Base-by-base conservation (phyloP, 768 basidiomycete species). In the Tulasnella sp. region DNA sequence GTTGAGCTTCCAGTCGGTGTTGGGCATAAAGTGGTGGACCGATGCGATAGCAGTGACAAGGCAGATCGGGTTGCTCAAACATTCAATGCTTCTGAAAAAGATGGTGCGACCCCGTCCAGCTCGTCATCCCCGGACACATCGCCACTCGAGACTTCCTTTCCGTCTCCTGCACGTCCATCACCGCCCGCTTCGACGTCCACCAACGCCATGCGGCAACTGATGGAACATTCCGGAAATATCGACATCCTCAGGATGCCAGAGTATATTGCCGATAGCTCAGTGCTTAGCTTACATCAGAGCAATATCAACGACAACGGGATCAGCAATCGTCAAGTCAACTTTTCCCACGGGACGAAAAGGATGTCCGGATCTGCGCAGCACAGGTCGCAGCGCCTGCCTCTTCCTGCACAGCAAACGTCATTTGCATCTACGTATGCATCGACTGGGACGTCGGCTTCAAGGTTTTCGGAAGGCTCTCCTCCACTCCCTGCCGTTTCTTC, bases 151-250 rank as follows among this genome's bases (percentile, higher is more conserved):
- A 80, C 45, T 82, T 91, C 30, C 82, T 92, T 60, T 86, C 77
- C 10, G 88, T 86, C 0, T 92, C 91, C 5, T 92, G 94, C 69
- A 87, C 83, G 1, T 76, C 93, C 27, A 93, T 92, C 17, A 87
- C 95, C 65, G 85, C 94, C 11, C 92, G 91, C 30, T 68, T 92
- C 92, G 17, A 91, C 95, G 15, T 27, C 44, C 8, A 26, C 47
- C 11, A 23, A 47, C 17, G 59, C 59, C 21, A 51, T 60, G 50
- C 11, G 24, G 17, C 41, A 23, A n/a, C 19, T 60, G 34, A 60
- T 60, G 59, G 59, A 60, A 53, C 59, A 60, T 21, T 51, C 50
- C 21, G 59, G 59, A 4, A 29, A 52, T 38, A 53, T 60, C 24
- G 59, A 60, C 21, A 19, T 60, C 8, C 21, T 32, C 19, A 23